Conservation (phyloP, 192 early-diverging fungal species). For the Pecoramyces ruminantium region DNA sequence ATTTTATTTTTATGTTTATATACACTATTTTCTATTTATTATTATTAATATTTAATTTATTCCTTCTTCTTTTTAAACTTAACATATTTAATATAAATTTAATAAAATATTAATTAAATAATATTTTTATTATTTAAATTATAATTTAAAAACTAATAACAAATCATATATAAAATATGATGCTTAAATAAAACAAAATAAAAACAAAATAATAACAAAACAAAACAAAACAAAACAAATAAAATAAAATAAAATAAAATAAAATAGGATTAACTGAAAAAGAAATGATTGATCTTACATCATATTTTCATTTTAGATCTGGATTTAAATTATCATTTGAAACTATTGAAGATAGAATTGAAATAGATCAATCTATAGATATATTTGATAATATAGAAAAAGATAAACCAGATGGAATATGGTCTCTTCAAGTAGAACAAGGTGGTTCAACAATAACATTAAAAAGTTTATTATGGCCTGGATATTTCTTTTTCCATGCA, state of each 20-base stretch:
- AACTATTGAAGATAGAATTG: constrained; percentile 19
- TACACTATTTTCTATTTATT: too few relatives aligned
- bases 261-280: constrained; percentile 12
- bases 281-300: constrained; percentile 21
- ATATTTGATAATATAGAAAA: constrained; percentile 26
- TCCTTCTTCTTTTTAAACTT: too few relatives aligned
- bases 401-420: constrained; percentile 34
- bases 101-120: too few relatives aligned
- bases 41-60: too few relatives aligned
- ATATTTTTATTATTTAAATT: too few relatives aligned
- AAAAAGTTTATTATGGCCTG: constrained; percentile 33
- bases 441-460: constrained; percentile 20
- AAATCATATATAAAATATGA: too few relatives aligned
- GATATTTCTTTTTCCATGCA: constrained; percentile 30
- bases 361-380: constrained; percentile 27
- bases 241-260: background rate
- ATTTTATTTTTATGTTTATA: background rate
- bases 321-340: constrained; percentile 29
- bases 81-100: too few relatives aligned
- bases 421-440: constrained; percentile 25
- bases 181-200: too few relatives aligned
- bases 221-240: too few relatives aligned
- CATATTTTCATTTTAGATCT: constrained; percentile 30
- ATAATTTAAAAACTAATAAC: too few relatives aligned
- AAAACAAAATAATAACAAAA: too few relatives aligned